Percentiles rank a stretch among this genome's conserved stretches.
Evolutionary conservation across 2,329 filamentous ascomycete species (phyloP).

Genomic region (Hypoxylon sp.): DNA sequence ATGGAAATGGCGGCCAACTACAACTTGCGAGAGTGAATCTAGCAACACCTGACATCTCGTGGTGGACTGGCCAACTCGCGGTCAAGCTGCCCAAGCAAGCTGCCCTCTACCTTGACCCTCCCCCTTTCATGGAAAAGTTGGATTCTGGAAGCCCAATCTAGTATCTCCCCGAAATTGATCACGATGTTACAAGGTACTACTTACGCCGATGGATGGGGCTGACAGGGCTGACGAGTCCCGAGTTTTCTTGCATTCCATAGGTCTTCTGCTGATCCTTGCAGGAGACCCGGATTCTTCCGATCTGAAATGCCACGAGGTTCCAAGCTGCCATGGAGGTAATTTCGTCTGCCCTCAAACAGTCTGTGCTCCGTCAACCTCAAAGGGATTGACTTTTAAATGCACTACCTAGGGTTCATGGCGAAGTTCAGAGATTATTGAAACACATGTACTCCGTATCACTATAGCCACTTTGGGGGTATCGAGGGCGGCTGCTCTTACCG

Average conservation of each 20-base stretch:
- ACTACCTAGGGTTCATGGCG: constrained; percentile 3
- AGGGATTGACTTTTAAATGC: constrained; percentile 3
- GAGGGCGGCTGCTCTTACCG: constrained; percentile 25
- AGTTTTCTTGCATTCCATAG: constrained; percentile 24
- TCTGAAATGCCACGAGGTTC: constrained; percentile 44
- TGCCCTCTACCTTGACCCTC: constrained; percentile 10
- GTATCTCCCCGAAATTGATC: constrained; percentile 41
- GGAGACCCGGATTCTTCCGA: constrained; percentile 45
- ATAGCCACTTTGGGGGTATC: background rate
- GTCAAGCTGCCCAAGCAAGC: constrained; percentile 21
- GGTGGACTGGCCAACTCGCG: constrained; percentile 13
- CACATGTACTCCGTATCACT: constrained; percentile 29
- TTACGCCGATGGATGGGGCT: constrained; percentile 37
- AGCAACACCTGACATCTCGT: background rate
- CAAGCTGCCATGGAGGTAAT: constrained; percentile 25
- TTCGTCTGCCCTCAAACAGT: constrained; percentile 18
- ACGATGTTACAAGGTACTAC: constrained; percentile 33
- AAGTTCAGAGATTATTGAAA: constrained; percentile 23
- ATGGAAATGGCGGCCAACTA: constrained; percentile 5
- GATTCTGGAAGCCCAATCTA: constrained; percentile 35
- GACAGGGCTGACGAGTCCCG: constrained; percentile 44
- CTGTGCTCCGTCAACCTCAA: constrained; percentile 1
- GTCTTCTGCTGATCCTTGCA: constrained; percentile 35
- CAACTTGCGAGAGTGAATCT: constrained; percentile 3
- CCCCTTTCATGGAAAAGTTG: constrained; percentile 29